Evolutionary conservation across 2,329 filamentous ascomycete genomes (phyloP).

Genomic region (Leptographium wingfieldii): DNA sequence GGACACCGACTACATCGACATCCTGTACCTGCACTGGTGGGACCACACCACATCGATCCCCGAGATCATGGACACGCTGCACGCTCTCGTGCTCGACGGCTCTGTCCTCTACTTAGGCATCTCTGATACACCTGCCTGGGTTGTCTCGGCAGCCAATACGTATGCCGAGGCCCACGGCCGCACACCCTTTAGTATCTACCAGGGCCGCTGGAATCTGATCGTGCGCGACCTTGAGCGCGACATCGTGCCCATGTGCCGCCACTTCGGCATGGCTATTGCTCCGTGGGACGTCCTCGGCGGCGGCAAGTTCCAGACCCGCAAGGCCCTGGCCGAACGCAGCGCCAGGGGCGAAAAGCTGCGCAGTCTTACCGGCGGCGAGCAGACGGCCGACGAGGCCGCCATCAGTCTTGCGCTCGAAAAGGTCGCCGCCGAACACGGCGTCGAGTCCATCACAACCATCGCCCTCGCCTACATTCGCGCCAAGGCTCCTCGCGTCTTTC

Average conservation of each 20-base stretch:
- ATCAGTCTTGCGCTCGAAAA: constrained; percentile 46
- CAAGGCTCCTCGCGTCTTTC: constrained; percentile 40
- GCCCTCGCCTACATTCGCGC: constrained; percentile 38
- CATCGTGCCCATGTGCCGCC: constrained; percentile 28
- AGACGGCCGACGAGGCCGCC: constrained; percentile 35
- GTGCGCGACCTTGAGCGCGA: constrained; percentile 24
- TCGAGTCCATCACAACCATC: constrained; percentile 44
- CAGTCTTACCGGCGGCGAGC: constrained; percentile 12
- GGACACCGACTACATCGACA: constrained; percentile 30
- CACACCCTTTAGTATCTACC: constrained; percentile 26
- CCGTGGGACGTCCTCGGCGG: constrained; percentile 49
- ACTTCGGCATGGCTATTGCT: constrained; percentile 35
- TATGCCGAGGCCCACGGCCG: constrained; percentile 23
- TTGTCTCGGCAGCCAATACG: constrained; percentile 25
- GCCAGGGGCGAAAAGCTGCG: constrained; percentile 26
- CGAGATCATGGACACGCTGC: constrained; percentile 29
- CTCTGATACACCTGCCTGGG: constrained; percentile 27
- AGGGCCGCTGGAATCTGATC: constrained; percentile 25
- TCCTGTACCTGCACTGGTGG: constrained; percentile 33
- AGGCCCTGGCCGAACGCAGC: constrained; percentile 17
- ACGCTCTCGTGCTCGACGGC: constrained; percentile 27
- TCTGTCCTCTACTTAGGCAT: constrained; percentile 29
- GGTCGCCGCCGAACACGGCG: constrained; percentile 42
- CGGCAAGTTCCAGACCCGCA: constrained; percentile 34
- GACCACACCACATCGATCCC: constrained; percentile 28